Conservation (phyloP, 2,329 filamentous ascomycete genomes). For the Hypoxylon sp. region DNA sequence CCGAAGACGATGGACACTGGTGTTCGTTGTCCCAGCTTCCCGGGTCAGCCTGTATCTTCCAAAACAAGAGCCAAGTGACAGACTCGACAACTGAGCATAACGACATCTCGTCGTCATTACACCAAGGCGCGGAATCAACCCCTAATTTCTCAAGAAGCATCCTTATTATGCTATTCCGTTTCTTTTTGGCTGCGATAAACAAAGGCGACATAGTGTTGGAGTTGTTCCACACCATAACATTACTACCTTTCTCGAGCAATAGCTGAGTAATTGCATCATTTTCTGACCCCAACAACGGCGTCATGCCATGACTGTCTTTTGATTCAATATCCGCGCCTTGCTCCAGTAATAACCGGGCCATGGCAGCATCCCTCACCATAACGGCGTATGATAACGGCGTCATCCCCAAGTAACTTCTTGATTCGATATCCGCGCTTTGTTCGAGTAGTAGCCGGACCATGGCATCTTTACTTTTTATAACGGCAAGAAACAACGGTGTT, state of each 20-base stretch:
- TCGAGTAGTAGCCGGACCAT: slow-evolving; percentile 25
- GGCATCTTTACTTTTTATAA: slow-evolving; percentile 7
- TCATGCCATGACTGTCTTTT: not conserved
- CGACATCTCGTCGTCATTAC: not conserved
- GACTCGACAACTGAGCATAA: not conserved
- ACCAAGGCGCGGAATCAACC: not conserved
- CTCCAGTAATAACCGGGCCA: slow-evolving; percentile 23
- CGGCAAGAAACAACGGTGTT: slow-evolving; percentile 16
- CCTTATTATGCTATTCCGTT: not conserved
- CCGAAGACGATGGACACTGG: not conserved
- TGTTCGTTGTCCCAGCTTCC: not conserved
- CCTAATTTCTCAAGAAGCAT: not conserved
- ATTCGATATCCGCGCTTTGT: slow-evolving; percentile 11
- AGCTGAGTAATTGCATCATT: not conserved
- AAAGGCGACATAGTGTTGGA: not conserved
- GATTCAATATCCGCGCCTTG: slow-evolving; percentile 2
- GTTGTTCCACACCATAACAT: slow-evolving; percentile 1
- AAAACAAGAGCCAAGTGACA: not conserved
- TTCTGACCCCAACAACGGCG: not conserved
- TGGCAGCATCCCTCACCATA: slow-evolving; percentile 3
- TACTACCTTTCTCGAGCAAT: not conserved
- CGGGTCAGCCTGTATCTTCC: not conserved
- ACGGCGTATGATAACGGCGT: slow-evolving; percentile 19
- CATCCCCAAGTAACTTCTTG: not conserved
- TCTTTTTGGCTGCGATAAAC: not conserved